phyloP scores from a whole-genome alignment of 768 basidiomycete genomes.

The Plicaturopsis crispa region DNA sequence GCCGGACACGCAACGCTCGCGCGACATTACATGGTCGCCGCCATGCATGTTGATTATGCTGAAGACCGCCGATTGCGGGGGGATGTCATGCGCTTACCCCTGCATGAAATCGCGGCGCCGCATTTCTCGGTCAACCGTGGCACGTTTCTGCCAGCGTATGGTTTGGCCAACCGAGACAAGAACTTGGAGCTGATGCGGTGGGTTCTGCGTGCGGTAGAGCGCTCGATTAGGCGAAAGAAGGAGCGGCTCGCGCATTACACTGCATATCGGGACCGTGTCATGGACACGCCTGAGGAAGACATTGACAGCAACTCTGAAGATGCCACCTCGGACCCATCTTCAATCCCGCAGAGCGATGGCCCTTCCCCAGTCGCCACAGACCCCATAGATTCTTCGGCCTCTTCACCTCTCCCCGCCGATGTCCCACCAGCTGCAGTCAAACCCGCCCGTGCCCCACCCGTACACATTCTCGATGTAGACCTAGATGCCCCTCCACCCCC shows the following conservation, averaged over 20 bases:
- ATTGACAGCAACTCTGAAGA: conserved; percentile 13
- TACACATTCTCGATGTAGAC: conserved; percentile 22
- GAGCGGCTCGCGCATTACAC: conserved; percentile 35
- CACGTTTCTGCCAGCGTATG: conserved; percentile 51
- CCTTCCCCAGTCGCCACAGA: background rate
- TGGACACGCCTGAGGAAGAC: conserved; percentile 8
- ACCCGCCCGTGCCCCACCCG: conserved; percentile 7
- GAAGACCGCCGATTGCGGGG: conserved; percentile 24
- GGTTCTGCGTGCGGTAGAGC: conserved; percentile 38
- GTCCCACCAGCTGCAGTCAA: conserved; percentile 4
- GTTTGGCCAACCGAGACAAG: conserved; percentile 51
- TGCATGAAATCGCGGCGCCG: conserved; percentile 36
- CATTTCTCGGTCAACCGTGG: conserved; percentile 46
- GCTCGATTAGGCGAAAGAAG: conserved; percentile 41
- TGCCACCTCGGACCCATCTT: conserved; percentile 12
- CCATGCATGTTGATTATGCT: conserved; percentile 35
- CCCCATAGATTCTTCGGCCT: background rate
- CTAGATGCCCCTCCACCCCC: conserved; percentile 19
- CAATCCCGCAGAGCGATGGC: background rate
- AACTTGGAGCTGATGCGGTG: conserved; percentile 55
- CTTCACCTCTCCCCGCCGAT: background rate
- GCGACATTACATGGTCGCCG: conserved; percentile 59
- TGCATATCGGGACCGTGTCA: conserved; percentile 18
- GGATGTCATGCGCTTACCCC: conserved; percentile 21
- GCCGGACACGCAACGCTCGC: conserved; percentile 43